Evolutionary conservation across 805 yeast genomes (phyloP).

Genomic region (Starmerella floris): DNA sequence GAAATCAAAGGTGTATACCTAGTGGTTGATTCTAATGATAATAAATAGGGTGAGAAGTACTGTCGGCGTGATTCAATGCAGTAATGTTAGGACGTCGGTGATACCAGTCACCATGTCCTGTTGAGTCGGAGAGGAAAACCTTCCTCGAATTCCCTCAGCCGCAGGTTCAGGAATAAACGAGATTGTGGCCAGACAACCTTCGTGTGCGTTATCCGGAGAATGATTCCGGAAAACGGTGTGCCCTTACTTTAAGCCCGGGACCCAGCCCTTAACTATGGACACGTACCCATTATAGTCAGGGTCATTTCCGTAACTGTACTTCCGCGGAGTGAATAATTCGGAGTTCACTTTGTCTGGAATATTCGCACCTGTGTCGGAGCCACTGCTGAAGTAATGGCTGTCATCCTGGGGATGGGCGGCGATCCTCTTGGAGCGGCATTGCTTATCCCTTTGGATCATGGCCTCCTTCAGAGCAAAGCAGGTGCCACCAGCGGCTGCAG

Average conservation of each 20-base stretch:
- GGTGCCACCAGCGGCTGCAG: neutral
- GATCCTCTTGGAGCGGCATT: neutral
- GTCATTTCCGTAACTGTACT: neutral
- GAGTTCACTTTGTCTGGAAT: neutral
- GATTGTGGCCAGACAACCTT: no score
- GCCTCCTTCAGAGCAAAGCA: neutral
- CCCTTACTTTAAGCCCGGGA: constrained; percentile 1
- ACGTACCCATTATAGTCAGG: constrained; percentile 2
- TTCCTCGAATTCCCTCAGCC: no score
- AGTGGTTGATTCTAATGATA: no score
- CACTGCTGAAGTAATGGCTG: neutral
- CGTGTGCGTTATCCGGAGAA: no score
- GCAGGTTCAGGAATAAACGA: no score
- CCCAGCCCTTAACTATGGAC: constrained; percentile 1
- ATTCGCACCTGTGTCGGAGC: neutral
- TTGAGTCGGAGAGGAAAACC: no score
- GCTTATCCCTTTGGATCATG: neutral
- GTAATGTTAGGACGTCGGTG: no score
- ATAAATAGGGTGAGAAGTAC: no score
- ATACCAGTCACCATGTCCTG: no score
- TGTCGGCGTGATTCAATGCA: no score
- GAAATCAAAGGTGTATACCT: no score
- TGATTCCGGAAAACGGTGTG: no score
- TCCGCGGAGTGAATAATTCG: neutral
- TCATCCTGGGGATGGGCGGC: neutral